Evolutionary conservation across 2,329 filamentous ascomycete genomes (phyloP).

Genomic region (Claviceps monticola): DNA sequence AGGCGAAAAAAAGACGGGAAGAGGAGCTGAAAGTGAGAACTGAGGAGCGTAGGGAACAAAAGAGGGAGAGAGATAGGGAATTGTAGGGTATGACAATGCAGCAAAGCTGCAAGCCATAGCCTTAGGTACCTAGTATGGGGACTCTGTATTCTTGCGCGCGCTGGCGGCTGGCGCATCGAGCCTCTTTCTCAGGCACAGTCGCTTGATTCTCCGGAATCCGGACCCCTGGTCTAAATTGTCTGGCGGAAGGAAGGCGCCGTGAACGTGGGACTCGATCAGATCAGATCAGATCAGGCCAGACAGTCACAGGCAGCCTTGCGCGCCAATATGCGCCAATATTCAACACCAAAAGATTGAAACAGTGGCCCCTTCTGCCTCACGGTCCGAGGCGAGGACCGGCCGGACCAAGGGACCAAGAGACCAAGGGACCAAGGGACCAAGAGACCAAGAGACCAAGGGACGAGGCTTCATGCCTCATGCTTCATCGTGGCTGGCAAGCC

Average conservation of each 20-base stretch:
- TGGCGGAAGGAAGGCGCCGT: neutral
- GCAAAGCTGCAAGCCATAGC: too few species aligned
- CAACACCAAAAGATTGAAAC: too few species aligned
- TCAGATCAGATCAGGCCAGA: neutral
- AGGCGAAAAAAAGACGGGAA: neutral
- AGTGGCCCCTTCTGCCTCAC: too few species aligned
- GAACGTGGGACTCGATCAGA: neutral
- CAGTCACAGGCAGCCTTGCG: neutral
- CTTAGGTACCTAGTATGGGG: too few species aligned
- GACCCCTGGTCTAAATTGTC: neutral
- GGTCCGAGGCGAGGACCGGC: too few species aligned
- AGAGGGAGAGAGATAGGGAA: neutral
- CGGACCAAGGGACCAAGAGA: too few species aligned
- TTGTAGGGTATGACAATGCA: neutral
- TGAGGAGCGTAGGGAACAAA: neutral
- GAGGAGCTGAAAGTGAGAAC: neutral
- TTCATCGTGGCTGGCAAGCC: too few species aligned
- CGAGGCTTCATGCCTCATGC: too few species aligned
- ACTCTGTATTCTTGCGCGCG: neutral
- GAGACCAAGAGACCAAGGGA: too few species aligned
- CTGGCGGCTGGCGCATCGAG: neutral
- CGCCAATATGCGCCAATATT: neutral
- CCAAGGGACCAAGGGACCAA: too few species aligned
- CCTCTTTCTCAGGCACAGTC: neutral
- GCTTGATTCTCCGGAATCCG: neutral